Evolutionary conservation across 495 filamentous ascomycete species (phyloP).

Genomic region (Trichocladium antarcticum): DNA sequence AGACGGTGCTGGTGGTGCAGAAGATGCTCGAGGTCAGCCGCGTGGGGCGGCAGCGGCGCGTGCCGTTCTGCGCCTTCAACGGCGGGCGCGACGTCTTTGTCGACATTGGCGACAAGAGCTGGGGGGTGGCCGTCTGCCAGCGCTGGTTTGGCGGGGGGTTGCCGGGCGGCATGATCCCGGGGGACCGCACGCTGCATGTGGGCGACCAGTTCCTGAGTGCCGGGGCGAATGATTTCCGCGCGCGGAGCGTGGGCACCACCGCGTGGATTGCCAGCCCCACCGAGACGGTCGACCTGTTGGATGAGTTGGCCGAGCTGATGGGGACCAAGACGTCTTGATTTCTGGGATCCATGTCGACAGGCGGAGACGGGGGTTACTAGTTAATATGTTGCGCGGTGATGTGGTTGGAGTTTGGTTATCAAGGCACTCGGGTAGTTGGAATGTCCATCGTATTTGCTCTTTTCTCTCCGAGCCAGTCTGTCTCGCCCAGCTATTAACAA

Average conservation of each 20-base stretch:
- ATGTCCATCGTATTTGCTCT: no score
- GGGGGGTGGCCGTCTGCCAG: slow-evolving; percentile 86
- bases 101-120: slow-evolving; percentile 95
- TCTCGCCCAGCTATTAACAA: no score
- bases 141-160: slow-evolving; percentile 60
- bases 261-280: slow-evolving; percentile 86
- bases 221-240: slow-evolving; percentile 95
- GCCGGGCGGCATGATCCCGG: slow-evolving; percentile 30
- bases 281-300: slow-evolving; percentile 79
- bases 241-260: slow-evolving; percentile 50
- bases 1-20: slow-evolving; percentile 88
- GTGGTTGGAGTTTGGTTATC: no score
- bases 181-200: slow-evolving; percentile 62
- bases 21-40: slow-evolving; percentile 77
- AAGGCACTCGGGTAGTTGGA: no score
- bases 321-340: slow-evolving; percentile 31
- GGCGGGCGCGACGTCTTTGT: slow-evolving; percentile 96
- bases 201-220: slow-evolving; percentile 94
- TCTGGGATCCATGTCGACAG: not conserved
- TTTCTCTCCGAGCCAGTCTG: no score
- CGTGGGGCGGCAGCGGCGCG: slow-evolving; percentile 31
- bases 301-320: slow-evolving; percentile 59
- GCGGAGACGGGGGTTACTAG: no score
- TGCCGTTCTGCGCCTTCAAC: slow-evolving; percentile 98
- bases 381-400: no score